Evolutionary conservation across 2,329 filamentous ascomycete genomes (phyloP), one percentile per base, ranked within the genome.

Genomic region (Diaporthe vaccinii): DNA sequence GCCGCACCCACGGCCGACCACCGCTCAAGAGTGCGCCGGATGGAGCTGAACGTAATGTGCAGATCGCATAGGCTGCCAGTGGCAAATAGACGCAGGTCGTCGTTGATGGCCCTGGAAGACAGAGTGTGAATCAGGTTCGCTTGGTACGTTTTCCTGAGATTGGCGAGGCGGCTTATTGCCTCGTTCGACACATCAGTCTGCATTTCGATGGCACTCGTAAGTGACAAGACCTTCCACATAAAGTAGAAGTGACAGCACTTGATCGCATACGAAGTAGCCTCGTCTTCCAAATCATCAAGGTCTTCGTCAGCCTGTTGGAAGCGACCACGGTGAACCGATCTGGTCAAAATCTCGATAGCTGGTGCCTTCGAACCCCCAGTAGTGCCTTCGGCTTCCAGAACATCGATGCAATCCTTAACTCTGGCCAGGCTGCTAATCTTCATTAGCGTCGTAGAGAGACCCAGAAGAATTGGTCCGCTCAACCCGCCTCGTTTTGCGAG

Each of bases 231-330:
- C 82, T 97, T 96, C 97, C 97, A 99, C 91, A 98, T 95, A 82
- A 98, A 98, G 85, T 98, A 98, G 84, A 97, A 95, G 62, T 95
- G 89, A 69, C 93, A 89, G 2, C 92, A 89, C 78, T 94, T 93
- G 80, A 97, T 93, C 41, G 95, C 93, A 79, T 93, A 93, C 2
- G 91, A 88, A 9, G 95, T 92, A 58, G 97, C 87, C 78, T 94
- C 92, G 78, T 97, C 94, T 83, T 98, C 96, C 17, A 94, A 86
- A 58, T 92, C 92, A 77, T 95, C 93, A 36, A 93, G 88, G 20
- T 93, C 93, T 58, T 93, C 90, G 73, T 95, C 91, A 4, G 92
- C 86, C 72, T 93, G 91, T 71, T 90, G 89, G 59, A 93, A 91
- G 69, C 92, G 89, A 68, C 95, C 96, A 62, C 96, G 93, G 78